These are phyloP conservation scores for Truncatella angustata DNA, from an alignment of 2,329 filamentous ascomycete genomes.

Conservation along the genomic window DNA sequence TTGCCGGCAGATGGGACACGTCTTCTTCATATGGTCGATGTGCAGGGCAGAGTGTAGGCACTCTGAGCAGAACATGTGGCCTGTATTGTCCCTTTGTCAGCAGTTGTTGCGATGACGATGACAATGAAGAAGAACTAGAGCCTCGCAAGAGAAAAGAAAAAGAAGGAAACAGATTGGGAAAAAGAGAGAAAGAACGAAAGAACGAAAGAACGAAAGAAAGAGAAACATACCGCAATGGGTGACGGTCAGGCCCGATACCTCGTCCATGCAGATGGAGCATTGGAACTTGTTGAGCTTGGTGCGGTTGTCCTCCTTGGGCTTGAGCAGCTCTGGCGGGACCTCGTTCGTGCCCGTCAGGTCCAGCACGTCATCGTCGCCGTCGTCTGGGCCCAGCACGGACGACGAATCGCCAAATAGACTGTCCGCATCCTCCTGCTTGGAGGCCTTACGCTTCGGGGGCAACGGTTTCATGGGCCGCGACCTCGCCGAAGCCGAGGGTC, in stretches of 20 bases:
- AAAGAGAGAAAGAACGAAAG: too few relatives aligned
- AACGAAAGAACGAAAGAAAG: background rate
- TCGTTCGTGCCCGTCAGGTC: conserved; percentile 44
- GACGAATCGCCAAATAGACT: conserved; percentile 23
- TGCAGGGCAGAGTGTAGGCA: conserved; percentile 61
- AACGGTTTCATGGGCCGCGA: conserved; percentile 14
- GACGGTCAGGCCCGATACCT: conserved; percentile 55
- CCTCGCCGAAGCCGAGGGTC: conserved; percentile 19
- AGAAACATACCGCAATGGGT: conserved; percentile 62
- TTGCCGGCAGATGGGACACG: conserved; percentile 63
- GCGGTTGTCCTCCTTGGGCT: conserved; percentile 45
- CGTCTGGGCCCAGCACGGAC: conserved; percentile 4
- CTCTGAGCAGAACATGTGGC: conserved; percentile 63
- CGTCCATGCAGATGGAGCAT: conserved; percentile 68
- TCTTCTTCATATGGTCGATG: conserved; percentile 53
- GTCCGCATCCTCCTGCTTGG: conserved; percentile 21
- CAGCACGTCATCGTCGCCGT: conserved; percentile 28
- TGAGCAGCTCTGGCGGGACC: conserved; percentile 41
- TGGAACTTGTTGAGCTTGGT: conserved; percentile 56
- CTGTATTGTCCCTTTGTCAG: too few relatives aligned
- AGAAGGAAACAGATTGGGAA: too few relatives aligned
- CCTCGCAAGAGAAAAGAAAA: too few relatives aligned
- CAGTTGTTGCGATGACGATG: too few relatives aligned
- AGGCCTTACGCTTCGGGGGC: conserved; percentile 26
- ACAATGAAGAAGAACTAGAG: too few relatives aligned